These are phyloP conservation scores for Babesia divergens DNA, from an alignment of 169 alveolate genomes.

Conservation along the genomic window DNA sequence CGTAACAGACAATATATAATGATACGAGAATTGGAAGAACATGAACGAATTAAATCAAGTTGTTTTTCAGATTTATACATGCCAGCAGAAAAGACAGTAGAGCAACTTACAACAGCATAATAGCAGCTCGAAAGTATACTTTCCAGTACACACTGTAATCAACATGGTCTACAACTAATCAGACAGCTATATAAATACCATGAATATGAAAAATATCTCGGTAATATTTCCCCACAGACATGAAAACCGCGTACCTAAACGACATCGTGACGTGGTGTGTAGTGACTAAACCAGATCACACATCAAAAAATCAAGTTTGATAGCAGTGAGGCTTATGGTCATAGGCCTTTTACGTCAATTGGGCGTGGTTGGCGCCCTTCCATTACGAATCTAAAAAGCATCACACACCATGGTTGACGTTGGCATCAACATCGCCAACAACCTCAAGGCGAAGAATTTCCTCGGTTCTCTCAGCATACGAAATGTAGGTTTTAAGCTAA, in stretches of 20 bases:
- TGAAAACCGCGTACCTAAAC: not conserved
- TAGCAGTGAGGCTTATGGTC: not conserved
- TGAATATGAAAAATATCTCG: too few species aligned
- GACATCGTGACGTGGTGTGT: slow-evolving; percentile 20
- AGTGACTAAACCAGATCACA: not conserved
- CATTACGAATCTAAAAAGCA: not conserved
- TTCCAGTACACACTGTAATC: too few species aligned
- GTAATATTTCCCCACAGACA: slow-evolving; percentile 25
- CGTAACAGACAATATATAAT: too few species aligned
- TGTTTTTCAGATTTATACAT: too few species aligned
- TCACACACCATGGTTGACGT: slow-evolving; percentile 27
- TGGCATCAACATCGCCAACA: slow-evolving; percentile 32
- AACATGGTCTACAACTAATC: too few species aligned
- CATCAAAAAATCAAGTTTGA: not conserved
- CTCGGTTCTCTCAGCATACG: slow-evolving; percentile 48
- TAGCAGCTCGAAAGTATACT: too few species aligned
- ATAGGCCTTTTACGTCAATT: not conserved
- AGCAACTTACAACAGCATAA: too few species aligned
- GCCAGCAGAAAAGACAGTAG: too few species aligned
- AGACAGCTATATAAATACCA: too few species aligned
- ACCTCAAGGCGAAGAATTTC: slow-evolving; percentile 61
- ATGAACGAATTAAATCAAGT: too few species aligned
- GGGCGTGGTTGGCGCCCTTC: not conserved
- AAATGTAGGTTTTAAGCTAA: slow-evolving; percentile 16
- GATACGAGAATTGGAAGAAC: too few species aligned